Evolutionary conservation across 306 rosid species (phyloP).

Genomic region (Fragaria iinumae): DNA sequence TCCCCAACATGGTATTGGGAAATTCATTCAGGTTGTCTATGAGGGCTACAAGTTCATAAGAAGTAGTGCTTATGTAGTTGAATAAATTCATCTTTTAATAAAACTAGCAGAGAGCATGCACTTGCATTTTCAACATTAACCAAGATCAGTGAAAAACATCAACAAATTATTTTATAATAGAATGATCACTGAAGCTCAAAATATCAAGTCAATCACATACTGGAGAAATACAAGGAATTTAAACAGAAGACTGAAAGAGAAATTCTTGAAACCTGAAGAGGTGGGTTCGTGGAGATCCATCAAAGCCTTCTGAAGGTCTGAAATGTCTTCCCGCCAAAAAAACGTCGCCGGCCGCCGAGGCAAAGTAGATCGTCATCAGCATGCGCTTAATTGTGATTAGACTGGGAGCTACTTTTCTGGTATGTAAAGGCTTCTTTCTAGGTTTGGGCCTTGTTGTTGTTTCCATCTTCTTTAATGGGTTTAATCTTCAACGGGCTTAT

Average conservation of each 20-base stretch:
- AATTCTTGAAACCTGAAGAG: neutral
- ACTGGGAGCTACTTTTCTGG: too few relatives aligned
- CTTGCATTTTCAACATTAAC: neutral
- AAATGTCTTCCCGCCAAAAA: neutral
- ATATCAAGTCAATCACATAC: too few relatives aligned
- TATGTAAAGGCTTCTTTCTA: too few relatives aligned
- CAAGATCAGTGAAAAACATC: neutral
- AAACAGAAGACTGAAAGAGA: neutral
- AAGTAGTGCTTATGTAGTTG: neutral
- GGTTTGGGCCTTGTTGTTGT: too few relatives aligned
- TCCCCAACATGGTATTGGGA: neutral
- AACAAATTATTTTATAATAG: neutral
- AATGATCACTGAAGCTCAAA: neutral
- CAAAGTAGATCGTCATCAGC: neutral
- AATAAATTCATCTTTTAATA: neutral
- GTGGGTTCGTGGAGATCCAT: neutral
- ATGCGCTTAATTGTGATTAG: neutral
- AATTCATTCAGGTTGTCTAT: neutral
- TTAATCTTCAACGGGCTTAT: too few relatives aligned
- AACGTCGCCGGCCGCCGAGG: neutral
- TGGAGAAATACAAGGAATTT: neutral
- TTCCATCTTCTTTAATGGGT: too few relatives aligned
- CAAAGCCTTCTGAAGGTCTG: neutral
- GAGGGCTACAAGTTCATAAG: neutral
- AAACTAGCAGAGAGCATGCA: neutral